Conservation (phyloP, 192 early-diverging fungal species). For the Dimargaris verticillata region DNA sequence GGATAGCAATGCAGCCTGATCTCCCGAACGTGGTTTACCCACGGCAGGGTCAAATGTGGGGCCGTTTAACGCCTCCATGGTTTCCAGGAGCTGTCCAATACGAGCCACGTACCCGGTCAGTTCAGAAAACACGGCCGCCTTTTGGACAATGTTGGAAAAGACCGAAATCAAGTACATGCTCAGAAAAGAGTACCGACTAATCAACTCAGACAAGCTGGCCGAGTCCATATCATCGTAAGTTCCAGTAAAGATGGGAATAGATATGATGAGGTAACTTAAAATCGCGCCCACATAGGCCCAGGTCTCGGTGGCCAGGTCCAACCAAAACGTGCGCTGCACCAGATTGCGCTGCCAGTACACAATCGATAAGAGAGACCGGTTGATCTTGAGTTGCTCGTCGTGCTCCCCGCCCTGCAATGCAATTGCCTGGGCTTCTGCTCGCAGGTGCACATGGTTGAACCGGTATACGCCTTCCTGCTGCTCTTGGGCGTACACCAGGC, state of each 20-base stretch:
- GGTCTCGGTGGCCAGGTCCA: slow-evolving; percentile 34
- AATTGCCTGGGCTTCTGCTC: slow-evolving; percentile 61
- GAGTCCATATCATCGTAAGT: slow-evolving; percentile 49
- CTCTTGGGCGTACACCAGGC: slow-evolving; percentile 55
- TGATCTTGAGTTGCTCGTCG: slow-evolving; percentile 36
- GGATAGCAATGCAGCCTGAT: slow-evolving; percentile 7
- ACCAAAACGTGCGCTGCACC: slow-evolving; percentile 27
- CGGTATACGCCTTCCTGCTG: slow-evolving; percentile 68
- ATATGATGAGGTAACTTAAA: slow-evolving; percentile 63
- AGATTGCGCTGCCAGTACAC: slow-evolving; percentile 37
- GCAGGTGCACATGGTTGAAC: slow-evolving; percentile 50
- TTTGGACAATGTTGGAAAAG: slow-evolving; percentile 54
- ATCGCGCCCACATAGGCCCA: slow-evolving; percentile 66
- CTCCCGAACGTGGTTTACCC: neutral
- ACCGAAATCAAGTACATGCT: slow-evolving; percentile 71
- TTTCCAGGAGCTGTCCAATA: slow-evolving; percentile 64
- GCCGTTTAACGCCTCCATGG: slow-evolving; percentile 25
- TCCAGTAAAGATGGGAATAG: slow-evolving; percentile 68
- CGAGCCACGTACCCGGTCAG: slow-evolving; percentile 71
- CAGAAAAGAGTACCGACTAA: slow-evolving; percentile 67
- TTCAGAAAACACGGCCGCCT: slow-evolving; percentile 50
- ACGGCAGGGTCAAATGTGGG: neutral
- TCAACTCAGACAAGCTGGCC: slow-evolving; percentile 54
- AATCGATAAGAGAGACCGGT: slow-evolving; percentile 34
- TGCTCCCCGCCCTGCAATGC: slow-evolving; percentile 65